Percentiles rank a stretch among this genome's conserved stretches.
These are phyloP conservation scores for Umbelopsis vinacea DNA, from an alignment of 192 early-diverging fungal genomes.

Conservation along the genomic window DNA sequence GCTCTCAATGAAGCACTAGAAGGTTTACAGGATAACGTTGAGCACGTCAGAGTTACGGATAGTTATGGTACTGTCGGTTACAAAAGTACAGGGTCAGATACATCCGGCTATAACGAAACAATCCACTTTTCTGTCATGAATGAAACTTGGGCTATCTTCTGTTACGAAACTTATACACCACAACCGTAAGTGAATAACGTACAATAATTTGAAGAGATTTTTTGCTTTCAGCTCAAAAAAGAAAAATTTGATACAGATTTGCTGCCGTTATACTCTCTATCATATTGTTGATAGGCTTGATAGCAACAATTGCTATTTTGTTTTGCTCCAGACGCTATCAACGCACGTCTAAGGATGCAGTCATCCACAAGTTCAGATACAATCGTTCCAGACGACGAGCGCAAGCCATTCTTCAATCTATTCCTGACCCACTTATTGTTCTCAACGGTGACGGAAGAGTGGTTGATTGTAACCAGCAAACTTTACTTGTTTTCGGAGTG, in stretches of 20 bases:
- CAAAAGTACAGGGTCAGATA: background rate
- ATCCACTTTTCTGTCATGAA: background rate
- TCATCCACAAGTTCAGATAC: background rate
- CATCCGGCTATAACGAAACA: background rate
- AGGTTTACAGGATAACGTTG: background rate
- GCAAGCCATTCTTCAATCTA: background rate
- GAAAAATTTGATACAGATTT: background rate
- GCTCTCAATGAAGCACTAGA: background rate
- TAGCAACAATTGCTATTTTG: background rate
- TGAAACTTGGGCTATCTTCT: background rate
- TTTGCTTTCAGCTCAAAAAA: too few species aligned
- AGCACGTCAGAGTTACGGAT: background rate
- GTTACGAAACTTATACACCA: background rate
- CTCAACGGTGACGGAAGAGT: constrained; percentile 14
- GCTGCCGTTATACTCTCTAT: background rate
- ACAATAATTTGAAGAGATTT: background rate
- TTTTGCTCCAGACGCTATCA: background rate
- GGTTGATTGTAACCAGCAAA: constrained; percentile 1
- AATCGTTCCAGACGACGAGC: background rate
- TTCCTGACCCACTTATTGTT: background rate
- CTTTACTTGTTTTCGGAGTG: background rate
- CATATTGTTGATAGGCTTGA: background rate
- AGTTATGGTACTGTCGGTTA: background rate
- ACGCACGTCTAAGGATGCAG: background rate
- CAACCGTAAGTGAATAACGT: background rate